Evolutionary conservation across 495 filamentous ascomycete genomes (phyloP), one percentile per base, ranked within the genome.

Genomic region (Astrocystis sublimbata): DNA sequence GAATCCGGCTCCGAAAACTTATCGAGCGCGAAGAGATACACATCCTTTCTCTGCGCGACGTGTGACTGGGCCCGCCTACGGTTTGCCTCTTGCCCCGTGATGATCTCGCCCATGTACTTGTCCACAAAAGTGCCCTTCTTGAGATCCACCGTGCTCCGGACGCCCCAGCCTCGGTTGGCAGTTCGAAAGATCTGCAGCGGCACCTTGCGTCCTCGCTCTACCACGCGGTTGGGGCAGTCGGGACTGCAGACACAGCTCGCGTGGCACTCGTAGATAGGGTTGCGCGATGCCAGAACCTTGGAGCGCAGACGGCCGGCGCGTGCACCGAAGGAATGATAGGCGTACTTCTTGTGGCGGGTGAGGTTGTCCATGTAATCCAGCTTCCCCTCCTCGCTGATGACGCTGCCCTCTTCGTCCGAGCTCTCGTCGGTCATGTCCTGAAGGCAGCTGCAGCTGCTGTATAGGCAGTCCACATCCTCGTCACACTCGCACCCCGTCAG

Each of bases 261-360:
- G 68, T 91, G 91, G 71, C 94, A 98, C 72, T 98, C 94, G 68
- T 89, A 91, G 45, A 97, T 93, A 12, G 85, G 80, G n/a, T 81
- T 65, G 4, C 81, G 76, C 36, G 77, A 80, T 21, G 81, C 61
- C 4, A 87, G 79, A 36, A 86, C 68, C 50, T 73, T 72, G 45
- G 64, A 68, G 35, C 79, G 72, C 54, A 86, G 68, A 15, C 71
- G 65, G 6, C 76, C 83, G 1, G 75, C 73, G 61, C 73, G 78
- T 1, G 43, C 51, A 23, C 80, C 81, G 17, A 68, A 65, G 6
- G 70, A 69, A 58, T 80, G 68, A 55, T 84, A 84, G 0, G 80
- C 79, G 42, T 80, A 77, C 9, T 66, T 68, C 63, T 75, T 78
- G 55, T 59, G 68, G 10, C 51, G 64, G 28, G 41, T 54, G 8